Evolutionary conservation across 2,329 filamentous ascomycete species (phyloP).

Genomic region (Aspergillus quadrilineatus): DNA sequence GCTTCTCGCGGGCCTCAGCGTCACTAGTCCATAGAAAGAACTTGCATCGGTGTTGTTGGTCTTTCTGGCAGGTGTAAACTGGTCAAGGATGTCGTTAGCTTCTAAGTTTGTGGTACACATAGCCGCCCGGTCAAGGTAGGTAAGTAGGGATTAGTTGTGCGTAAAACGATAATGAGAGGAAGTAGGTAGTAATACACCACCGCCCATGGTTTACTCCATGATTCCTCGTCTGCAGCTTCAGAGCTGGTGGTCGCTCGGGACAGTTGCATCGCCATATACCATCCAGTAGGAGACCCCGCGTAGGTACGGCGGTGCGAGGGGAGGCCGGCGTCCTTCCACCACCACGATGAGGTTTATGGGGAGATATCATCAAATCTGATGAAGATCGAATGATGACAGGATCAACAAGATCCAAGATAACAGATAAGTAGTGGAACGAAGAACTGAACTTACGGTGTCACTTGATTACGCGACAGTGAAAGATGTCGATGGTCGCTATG

Average conservation of each 20-base stretch:
- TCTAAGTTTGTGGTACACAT: too few relatives aligned
- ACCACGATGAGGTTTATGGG: constrained; percentile 15
- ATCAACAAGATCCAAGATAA: neutral
- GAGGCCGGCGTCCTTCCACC: constrained; percentile 10
- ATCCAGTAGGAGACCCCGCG: constrained; percentile 43
- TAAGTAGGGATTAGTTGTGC: neutral
- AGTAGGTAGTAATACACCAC: constrained; percentile 45
- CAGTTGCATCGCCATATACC: constrained; percentile 58
- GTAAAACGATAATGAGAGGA: neutral
- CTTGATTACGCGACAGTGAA: neutral
- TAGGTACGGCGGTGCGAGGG: constrained; percentile 23
- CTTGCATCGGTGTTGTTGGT: constrained; percentile 49
- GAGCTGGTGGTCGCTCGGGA: constrained; percentile 52
- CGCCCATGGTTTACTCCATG: constrained; percentile 56
- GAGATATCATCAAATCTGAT: constrained; percentile 25
- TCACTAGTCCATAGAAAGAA: constrained; percentile 65
- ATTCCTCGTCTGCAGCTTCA: constrained; percentile 59
- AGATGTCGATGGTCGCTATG: constrained; percentile 17
- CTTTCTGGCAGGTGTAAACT: constrained; percentile 59
- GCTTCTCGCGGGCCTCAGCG: constrained; percentile 54
- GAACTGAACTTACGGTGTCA: neutral
- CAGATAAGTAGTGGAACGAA: neutral
- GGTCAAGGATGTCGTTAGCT: neutral
- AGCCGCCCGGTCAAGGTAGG: neutral
- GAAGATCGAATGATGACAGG: neutral